phyloP scores from a whole-genome alignment of 169 alveolate genomes.

The Hepatocystis sp. region DNA sequence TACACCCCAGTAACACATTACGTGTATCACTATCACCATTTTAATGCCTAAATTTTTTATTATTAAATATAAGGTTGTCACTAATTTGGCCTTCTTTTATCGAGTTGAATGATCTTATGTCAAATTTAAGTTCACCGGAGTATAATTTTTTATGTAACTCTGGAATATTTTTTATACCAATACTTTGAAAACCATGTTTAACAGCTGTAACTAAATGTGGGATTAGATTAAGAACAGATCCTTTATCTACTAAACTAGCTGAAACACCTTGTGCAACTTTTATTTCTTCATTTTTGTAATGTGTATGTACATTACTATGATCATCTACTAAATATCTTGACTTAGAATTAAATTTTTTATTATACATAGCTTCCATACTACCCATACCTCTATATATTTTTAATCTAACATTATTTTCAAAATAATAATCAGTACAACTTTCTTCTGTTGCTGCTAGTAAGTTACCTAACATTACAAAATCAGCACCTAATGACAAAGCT shows the following conservation, averaged over 20 bases:
- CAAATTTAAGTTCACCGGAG: conserved; percentile 80
- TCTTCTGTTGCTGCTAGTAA: conserved; percentile 95
- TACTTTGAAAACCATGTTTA: conserved; percentile 84
- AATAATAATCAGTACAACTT: conserved; percentile 94
- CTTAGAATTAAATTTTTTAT: conserved; percentile 61
- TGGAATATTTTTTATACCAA: conserved; percentile 73
- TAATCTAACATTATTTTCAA: conserved; percentile 88
- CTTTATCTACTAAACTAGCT: conserved; percentile 91
- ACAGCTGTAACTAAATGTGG: conserved; percentile 89
- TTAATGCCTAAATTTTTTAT: conserved; percentile 30
- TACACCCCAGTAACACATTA: too few relatives aligned
- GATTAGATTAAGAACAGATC: conserved; percentile 86
- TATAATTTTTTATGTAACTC: conserved; percentile 78
- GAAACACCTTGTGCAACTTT: conserved; percentile 91
- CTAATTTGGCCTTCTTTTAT: conserved; percentile 61
- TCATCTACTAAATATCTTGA: conserved; percentile 78
- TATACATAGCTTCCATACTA: conserved; percentile 88
- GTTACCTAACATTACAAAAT: conserved; percentile 94
- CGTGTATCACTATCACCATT: too few relatives aligned
- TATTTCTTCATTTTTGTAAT: conserved; percentile 81
- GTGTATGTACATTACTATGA: conserved; percentile 8
- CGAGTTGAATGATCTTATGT: conserved; percentile 68
- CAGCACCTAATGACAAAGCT: conserved; percentile 94
- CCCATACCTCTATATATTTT: conserved; percentile 94
- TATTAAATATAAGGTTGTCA: conserved; percentile 50